Conservation (phyloP, 2,329 filamentous ascomycete species). For the Colletotrichum liriopes region DNA sequence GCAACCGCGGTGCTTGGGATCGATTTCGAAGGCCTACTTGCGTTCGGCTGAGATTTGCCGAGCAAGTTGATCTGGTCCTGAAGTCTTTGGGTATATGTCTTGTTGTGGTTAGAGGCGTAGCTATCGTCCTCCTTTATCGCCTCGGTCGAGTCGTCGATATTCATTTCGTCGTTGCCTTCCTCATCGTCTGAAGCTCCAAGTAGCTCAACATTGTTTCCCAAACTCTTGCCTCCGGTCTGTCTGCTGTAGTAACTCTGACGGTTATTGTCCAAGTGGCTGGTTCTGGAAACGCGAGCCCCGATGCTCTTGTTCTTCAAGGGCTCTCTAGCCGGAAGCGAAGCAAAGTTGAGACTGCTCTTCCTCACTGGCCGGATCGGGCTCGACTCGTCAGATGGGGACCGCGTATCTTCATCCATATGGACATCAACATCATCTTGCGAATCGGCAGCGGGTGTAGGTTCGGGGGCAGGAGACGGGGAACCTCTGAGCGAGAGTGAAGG, state of each 20-base stretch:
- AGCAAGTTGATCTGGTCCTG: conserved; percentile 91
- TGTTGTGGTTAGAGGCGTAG: conserved; percentile 75
- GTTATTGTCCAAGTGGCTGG: conserved; percentile 83
- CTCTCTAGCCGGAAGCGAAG: conserved; percentile 91
- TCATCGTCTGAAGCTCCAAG: conserved; percentile 62
- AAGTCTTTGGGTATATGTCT: conserved; percentile 92
- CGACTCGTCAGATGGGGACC: conserved; percentile 77
- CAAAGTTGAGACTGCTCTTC: conserved; percentile 96
- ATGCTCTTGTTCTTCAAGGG: conserved; percentile 90
- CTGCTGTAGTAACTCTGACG: conserved; percentile 82
- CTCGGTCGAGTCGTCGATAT: conserved; percentile 63
- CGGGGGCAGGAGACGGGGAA: conserved; percentile 23
- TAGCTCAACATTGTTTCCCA: conserved; percentile 65
- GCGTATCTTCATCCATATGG: conserved; percentile 61
- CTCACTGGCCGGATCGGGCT: conserved; percentile 84
- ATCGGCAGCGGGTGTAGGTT: conserved; percentile 18
- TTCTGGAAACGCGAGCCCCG: conserved; percentile 79
- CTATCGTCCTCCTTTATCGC: conserved; percentile 65
- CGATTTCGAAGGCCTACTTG: conserved; percentile 64
- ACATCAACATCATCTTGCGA: conserved; percentile 45
- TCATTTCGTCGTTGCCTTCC: conserved; percentile 67
- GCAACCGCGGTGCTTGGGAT: conserved; percentile 56
- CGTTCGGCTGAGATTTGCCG: conserved; percentile 69
- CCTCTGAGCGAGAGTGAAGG: conserved; percentile 15
- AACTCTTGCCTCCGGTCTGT: conserved; percentile 81